Conservation (phyloP, 2,329 filamentous ascomycete genomes). For the Ophiocordyceps robertsii region DNA sequence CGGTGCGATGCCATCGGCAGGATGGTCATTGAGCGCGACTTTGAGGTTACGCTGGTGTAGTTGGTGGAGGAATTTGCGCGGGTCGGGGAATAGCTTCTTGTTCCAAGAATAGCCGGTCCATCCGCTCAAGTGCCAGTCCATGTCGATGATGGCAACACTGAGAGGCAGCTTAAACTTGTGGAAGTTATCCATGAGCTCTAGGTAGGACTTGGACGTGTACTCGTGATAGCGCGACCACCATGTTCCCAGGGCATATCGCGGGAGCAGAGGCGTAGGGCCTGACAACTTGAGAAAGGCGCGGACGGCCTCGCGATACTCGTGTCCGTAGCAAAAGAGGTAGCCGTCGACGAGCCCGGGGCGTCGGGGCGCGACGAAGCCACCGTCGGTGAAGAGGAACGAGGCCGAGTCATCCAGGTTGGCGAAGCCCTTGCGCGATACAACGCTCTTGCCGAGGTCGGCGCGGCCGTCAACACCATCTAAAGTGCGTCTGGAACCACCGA, state of each 20-base stretch:
- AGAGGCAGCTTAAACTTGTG: constrained; percentile 35
- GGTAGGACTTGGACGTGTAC: constrained; percentile 42
- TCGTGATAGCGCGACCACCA: constrained; percentile 25
- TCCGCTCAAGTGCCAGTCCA: constrained; percentile 50
- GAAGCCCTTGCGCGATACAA: constrained; percentile 36
- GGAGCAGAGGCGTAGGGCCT: constrained; percentile 39
- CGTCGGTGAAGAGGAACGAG: constrained; percentile 40
- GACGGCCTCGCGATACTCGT: constrained; percentile 40
- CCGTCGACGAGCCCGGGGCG: constrained; percentile 32
- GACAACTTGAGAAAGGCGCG: constrained; percentile 40
- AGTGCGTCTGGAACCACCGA: constrained; percentile 38
- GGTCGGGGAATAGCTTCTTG: constrained; percentile 36
- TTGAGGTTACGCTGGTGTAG: constrained; percentile 39
- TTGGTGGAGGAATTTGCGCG: constrained; percentile 32
- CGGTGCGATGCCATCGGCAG: constrained; percentile 41
- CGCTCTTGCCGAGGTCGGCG: constrained; percentile 32
- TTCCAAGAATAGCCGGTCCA: constrained; percentile 10
- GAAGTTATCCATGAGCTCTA: constrained; percentile 44
- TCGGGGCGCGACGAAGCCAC: constrained; percentile 37
- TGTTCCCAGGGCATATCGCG: constrained; percentile 46
- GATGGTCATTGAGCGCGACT: constrained; percentile 48
- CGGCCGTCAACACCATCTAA: constrained; percentile 40
- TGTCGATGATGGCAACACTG: constrained; percentile 47
- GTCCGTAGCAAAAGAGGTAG: constrained; percentile 47
- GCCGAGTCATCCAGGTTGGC: constrained; percentile 38